A percentile compares a stretch with the other conserved stretches of the same genome.
Evolutionary conservation across 192 early-diverging fungal species (phyloP).

Genomic region (Pecoramyces ruminantium): DNA sequence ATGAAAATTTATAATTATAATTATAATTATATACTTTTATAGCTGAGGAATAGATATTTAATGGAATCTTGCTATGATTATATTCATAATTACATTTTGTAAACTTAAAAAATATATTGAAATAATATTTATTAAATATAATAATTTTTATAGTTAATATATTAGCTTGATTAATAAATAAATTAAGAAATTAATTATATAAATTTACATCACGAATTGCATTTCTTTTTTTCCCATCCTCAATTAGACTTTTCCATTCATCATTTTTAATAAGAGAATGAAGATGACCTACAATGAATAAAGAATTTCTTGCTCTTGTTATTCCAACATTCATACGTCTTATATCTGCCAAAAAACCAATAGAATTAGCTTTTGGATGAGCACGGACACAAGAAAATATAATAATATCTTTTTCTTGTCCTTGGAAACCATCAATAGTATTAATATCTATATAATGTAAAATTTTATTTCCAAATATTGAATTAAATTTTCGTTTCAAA

Average conservation of each 20-base stretch:
- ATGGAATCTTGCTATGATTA: not conserved
- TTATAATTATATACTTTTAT: not conserved
- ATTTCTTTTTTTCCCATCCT: conserved; percentile 33
- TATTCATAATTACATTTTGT: not conserved
- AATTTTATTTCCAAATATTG: conserved; percentile 39
- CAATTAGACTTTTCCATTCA: conserved; percentile 58
- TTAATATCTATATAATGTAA: conserved; percentile 73
- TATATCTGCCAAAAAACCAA: conserved; percentile 70
- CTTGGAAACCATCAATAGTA: conserved; percentile 92
- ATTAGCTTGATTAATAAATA: not conserved
- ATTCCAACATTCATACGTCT: conserved; percentile 85
- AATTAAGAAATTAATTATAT: too few relatives aligned
- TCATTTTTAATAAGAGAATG: conserved; percentile 33
- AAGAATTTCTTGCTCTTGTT: conserved; percentile 66
- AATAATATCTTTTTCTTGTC: conserved; percentile 92
- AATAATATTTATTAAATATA: not conserved
- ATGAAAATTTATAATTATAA: too few relatives aligned
- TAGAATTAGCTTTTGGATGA: conserved; percentile 20
- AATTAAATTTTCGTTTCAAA: conserved; percentile 45
- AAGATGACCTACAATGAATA: conserved; percentile 66
- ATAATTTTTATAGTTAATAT: not conserved
- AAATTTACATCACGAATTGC: not conserved
- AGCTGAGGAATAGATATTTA: not conserved
- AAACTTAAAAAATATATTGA: not conserved
- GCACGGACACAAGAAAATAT: conserved; percentile 89